A percentile compares a stretch with the other conserved stretches of the same genome.
Conservation (phyloP, 805 yeast species). For the Metahyphopichia silvanorum region DNA sequence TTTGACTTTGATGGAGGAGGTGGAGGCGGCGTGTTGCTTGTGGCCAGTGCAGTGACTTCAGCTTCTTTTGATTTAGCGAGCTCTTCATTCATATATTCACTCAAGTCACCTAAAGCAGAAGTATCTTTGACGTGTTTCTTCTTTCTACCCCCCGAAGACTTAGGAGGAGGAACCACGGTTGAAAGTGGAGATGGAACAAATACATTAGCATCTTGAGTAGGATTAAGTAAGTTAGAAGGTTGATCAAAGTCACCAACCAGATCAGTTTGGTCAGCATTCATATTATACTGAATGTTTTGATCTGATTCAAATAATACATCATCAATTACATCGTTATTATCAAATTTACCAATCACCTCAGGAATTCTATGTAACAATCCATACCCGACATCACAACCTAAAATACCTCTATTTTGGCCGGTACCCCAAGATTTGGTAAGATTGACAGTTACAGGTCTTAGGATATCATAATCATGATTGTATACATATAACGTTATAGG, state of each 20-base stretch:
- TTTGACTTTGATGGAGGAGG: conserved; percentile 29
- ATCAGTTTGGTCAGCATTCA: background rate
- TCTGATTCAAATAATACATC: conserved; percentile 32
- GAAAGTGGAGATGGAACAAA: conserved; percentile 4
- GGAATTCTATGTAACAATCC: conserved; percentile 89
- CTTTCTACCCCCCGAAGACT: conserved; percentile 22
- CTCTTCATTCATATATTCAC: conserved; percentile 43
- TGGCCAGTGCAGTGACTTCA: conserved; percentile 18
- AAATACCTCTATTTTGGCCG: conserved; percentile 61
- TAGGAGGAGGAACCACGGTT: conserved; percentile 17
- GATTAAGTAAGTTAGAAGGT: background rate
- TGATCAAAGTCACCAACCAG: background rate
- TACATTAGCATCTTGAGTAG: background rate
- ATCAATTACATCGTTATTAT: conserved; percentile 24
- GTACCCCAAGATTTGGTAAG: conserved; percentile 64
- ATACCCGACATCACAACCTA: conserved; percentile 95
- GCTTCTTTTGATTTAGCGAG: conserved; percentile 36
- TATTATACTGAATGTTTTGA: conserved; percentile 7
- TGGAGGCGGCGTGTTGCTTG: conserved; percentile 18
- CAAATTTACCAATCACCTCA: conserved; percentile 53
- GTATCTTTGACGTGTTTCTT: conserved; percentile 20
- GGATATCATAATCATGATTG: conserved; percentile 81
- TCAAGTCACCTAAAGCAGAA: conserved; percentile 22
- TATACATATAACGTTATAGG: conserved; percentile 58
- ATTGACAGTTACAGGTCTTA: conserved; percentile 82